Evolutionary conservation across 208 protist species (phyloP), one percentile per base, ranked within the genome.

Genomic region (Trypanosoma lewisi): DNA sequence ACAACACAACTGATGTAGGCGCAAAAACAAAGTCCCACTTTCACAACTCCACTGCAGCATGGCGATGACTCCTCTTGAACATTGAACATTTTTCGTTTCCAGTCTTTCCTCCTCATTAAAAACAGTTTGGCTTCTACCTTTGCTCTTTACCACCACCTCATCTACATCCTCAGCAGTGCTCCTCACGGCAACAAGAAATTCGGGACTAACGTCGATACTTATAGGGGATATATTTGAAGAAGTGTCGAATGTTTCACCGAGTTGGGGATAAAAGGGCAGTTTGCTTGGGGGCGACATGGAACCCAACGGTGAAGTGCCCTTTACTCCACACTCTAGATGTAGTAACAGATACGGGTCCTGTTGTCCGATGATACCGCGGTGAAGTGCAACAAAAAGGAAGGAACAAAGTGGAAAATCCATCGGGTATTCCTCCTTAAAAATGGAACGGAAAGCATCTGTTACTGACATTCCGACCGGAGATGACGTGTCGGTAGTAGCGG

Each of bases 1-100:
- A 0, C 60, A 70, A 67, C 82, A 89, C 9, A 94, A 76, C 6
- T 72, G 67, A 7, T 70, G 53, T 21, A 94, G 69, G 7, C 84
- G 80, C 42, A 85, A 64, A 21, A 91, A 77, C 19, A 91, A 66
- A 60, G 88, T 94, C 5, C 88, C 88, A 37, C 64, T 75, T 14
- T 73, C 53, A 53, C 88, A 94, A 67, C 78, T 79, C 80, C 78
- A 86, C 56, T 78, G 67, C 30, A 94, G 73, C 50, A 94, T 45
- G 0, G 84, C 39, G 7, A 82, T 44, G 11, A 77, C 47, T 16
- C 64, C 70, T 28, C 78, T 70, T 12, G 42, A 44, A 37, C 61
- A 83, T 4, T 42, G 42, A 2, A 31, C 2, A 34, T 53, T 36
- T 28, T 19, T 23, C 4, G 47, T 33, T 14, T 55, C 27, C 28